Evolutionary conservation across 2,329 filamentous ascomycete species (phyloP), one percentile per base, ranked within the genome.

Genomic region (Stachybotrys echinatus): DNA sequence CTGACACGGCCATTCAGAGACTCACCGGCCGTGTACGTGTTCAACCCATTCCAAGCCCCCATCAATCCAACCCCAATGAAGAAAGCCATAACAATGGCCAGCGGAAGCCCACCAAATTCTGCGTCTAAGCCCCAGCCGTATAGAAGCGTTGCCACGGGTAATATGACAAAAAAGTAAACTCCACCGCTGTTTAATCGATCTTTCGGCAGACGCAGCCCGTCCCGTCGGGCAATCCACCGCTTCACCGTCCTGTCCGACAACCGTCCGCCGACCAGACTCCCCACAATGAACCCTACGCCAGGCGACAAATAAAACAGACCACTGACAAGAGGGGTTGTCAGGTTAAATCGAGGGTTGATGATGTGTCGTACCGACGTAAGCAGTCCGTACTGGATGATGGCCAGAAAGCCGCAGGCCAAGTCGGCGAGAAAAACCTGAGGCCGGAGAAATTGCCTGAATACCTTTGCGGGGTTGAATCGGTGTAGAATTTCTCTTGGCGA

Each of bases 371-470:
- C 43, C 2, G 50, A 49, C 22, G 50, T 39, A 21, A 52, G 50
- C 3, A 52, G 5, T 2, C 37, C 50, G 34, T 49, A 52, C 43
- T 58, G 55, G 17, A 50, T 50, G n/a, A 50, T 52, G 5, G 47
- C 47, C 14, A 50, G 50, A 19, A 50, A 42, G 7, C 54, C 54
- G n/a, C 54, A 55, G 27, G 48, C 45, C 14, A 55, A n/a, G 18
- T 55, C 50, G 3, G 48, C 42, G 5, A 55, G 34, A 5, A 55
- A 34, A 4, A 55, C 49, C 20, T 51, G 39, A 1, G 52, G 52
- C 39, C 42, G 40, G 8, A 49, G 27, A 20, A 34, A 55, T 3
- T 46, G 50, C 14, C 45, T 45, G 17, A 55, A 54, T 10, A 53
- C 48, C 14, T 42, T 45, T 12, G 34, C 19, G 1, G 54, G 54